Conservation (phyloP, 192 early-diverging fungal genomes). For the Entomortierella lignicola region DNA sequence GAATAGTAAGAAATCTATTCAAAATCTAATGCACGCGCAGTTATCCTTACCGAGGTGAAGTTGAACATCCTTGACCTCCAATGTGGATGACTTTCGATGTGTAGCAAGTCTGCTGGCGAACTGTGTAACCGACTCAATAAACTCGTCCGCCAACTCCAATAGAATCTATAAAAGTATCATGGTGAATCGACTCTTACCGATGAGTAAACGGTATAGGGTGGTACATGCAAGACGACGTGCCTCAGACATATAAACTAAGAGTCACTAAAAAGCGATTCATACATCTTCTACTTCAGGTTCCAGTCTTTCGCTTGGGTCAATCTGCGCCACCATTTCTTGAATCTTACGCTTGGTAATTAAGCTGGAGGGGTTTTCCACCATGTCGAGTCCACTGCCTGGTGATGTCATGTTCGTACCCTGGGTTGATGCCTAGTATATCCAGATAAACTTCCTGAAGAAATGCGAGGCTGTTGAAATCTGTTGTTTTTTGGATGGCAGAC, state of each 20-base stretch:
- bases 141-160: slow-evolving; percentile 87
- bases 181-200: neutral
- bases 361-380: slow-evolving; percentile 43
- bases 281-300: slow-evolving; percentile 89
- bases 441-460: too few species aligned
- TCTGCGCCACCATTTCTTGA: slow-evolving; percentile 86
- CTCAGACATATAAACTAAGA: neutral
- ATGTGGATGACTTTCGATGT: slow-evolving; percentile 79
- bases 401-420: slow-evolving; percentile 28
- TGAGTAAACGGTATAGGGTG: too few species aligned
- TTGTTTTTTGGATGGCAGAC: too few species aligned
- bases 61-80: slow-evolving; percentile 90
- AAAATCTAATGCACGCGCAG: neutral
- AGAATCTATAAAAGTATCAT: slow-evolving; percentile 67
- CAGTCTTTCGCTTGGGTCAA: slow-evolving; percentile 81
- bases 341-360: slow-evolving; percentile 83
- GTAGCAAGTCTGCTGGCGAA: slow-evolving; percentile 88
- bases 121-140: slow-evolving; percentile 85
- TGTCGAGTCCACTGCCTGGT: slow-evolving; percentile 48
- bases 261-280: slow-evolving; percentile 12
- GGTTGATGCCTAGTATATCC: too few species aligned
- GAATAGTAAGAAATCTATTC: neutral
- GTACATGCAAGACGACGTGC: neutral
- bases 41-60: slow-evolving; percentile 74
- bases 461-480: too few species aligned